Percentiles rank a stretch among this genome's conserved stretches.
Evolutionary conservation across 2,329 filamentous ascomycete species (phyloP).

Genomic region (Curvularia lunata): DNA sequence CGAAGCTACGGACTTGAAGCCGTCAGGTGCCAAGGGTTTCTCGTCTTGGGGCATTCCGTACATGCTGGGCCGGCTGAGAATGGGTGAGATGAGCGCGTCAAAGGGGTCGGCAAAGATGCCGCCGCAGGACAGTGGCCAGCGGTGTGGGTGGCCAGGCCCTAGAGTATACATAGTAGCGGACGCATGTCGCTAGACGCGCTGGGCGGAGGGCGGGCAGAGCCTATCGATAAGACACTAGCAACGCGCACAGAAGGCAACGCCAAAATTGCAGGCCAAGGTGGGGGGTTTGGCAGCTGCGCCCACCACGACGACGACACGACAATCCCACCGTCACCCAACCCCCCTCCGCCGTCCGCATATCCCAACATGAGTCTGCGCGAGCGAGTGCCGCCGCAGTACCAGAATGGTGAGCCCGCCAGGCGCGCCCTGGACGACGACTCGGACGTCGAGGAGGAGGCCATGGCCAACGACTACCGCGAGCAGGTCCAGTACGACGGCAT

Average conservation of each 20-base stretch:
- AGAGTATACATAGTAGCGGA: too few relatives aligned
- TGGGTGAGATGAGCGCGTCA: not conserved
- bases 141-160: too few relatives aligned
- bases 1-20: constrained; percentile 12
- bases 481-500: constrained; percentile 93
- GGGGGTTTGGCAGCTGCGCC: constrained; percentile 10
- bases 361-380: constrained; percentile 32
- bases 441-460: constrained; percentile 93
- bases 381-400: constrained; percentile 38
- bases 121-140: constrained; percentile 1
- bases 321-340: constrained; percentile 10
- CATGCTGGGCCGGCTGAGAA: not conserved
- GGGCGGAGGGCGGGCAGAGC: not conserved
- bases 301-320: constrained; percentile 17
- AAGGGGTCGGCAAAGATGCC: constrained; percentile 8
- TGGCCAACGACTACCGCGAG: constrained; percentile 92
- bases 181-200: too few relatives aligned
- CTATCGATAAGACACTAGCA: constrained; percentile 30
- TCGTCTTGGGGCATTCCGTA: constrained; percentile 8
- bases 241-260: constrained; percentile 26
- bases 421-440: constrained; percentile 73
- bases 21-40: constrained; percentile 8
- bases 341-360: constrained; percentile 12
- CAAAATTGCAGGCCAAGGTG: constrained; percentile 20
- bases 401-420: constrained; percentile 49